These are phyloP conservation scores for Diaporthe australafricana DNA, from an alignment of 2,329 filamentous ascomycete genomes.

Conservation along the genomic window DNA sequence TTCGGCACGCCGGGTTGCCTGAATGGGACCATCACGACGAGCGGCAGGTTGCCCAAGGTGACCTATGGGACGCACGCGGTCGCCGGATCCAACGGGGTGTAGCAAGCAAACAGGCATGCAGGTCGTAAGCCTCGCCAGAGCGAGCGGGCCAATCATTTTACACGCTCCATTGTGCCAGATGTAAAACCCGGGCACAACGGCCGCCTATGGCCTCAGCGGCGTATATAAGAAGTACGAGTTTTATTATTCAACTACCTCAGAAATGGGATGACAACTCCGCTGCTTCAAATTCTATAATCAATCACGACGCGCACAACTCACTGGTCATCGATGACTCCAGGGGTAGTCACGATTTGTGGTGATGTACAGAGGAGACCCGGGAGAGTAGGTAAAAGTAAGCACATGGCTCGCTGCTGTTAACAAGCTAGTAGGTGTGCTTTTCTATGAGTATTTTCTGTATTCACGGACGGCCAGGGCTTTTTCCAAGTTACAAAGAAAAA, in stretches of 20 bases:
- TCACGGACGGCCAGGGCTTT: too few relatives aligned
- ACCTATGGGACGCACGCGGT: not conserved
- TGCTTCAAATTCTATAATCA: not conserved
- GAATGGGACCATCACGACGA: not conserved
- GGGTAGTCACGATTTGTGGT: not conserved
- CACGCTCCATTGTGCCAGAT: not conserved
- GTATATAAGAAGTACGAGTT: not conserved
- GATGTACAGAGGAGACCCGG: too few relatives aligned
- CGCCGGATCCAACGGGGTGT: too few relatives aligned
- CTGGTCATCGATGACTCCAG: not conserved
- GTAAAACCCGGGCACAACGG: not conserved
- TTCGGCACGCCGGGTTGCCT: not conserved
- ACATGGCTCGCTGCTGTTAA: not conserved
- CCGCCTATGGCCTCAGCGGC: not conserved
- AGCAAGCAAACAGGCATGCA: not conserved
- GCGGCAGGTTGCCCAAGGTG: not conserved
- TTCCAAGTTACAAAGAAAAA: too few relatives aligned
- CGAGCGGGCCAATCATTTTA: conserved; percentile 24
- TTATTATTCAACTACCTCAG: too few relatives aligned
- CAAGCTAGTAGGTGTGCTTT: not conserved
- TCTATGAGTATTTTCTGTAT: not conserved
- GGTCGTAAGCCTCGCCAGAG: conserved; percentile 12
- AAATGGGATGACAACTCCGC: too few relatives aligned
- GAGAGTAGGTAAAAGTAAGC: too few relatives aligned
- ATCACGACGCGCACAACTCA: not conserved